Conservation (phyloP, 805 yeast species). For the Metschnikowia rubicola region DNA sequence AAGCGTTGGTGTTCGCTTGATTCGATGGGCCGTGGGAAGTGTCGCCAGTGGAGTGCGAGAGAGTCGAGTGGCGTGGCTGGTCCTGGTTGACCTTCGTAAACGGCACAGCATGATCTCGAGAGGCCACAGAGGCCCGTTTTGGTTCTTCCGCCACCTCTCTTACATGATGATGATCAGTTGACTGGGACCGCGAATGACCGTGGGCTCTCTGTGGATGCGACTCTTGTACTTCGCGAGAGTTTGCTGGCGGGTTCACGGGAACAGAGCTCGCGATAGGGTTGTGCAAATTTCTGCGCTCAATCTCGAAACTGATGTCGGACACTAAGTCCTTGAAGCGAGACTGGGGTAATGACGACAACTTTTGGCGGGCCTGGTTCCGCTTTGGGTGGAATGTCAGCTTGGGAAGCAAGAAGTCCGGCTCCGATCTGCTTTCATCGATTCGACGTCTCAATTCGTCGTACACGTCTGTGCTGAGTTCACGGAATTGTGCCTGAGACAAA, state of each 20-base stretch:
- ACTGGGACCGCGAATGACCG: neutral
- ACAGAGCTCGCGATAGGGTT: slow-evolving; percentile 12
- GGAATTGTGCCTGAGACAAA: slow-evolving; percentile 76
- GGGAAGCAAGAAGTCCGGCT: slow-evolving; percentile 65
- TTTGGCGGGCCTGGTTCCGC: slow-evolving; percentile 92
- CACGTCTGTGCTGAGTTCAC: slow-evolving; percentile 90
- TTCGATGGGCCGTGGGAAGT: neutral
- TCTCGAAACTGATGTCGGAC: slow-evolving; percentile 83
- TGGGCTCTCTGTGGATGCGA: neutral
- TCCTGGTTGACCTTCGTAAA: neutral
- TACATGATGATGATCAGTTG: neutral
- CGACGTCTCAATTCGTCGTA: slow-evolving; percentile 89
- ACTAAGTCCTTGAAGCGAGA: slow-evolving; percentile 85
- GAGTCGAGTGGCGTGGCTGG: neutral
- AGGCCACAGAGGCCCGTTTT: neutral
- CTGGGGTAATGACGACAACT: slow-evolving; percentile 79
- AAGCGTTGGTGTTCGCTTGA: slow-evolving; percentile 4
- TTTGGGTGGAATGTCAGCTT: slow-evolving; percentile 80
- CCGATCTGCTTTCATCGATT: slow-evolving; percentile 52
- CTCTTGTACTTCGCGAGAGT: neutral
- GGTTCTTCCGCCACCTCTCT: neutral
- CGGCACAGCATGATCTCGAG: neutral
- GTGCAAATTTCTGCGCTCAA: slow-evolving; percentile 69
- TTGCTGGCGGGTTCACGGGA: slow-evolving; percentile 1
- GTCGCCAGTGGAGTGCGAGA: slow-evolving; percentile 1